phyloP scores from a whole-genome alignment of 805 yeast genomes.

The Ogataea dorogensis region DNA sequence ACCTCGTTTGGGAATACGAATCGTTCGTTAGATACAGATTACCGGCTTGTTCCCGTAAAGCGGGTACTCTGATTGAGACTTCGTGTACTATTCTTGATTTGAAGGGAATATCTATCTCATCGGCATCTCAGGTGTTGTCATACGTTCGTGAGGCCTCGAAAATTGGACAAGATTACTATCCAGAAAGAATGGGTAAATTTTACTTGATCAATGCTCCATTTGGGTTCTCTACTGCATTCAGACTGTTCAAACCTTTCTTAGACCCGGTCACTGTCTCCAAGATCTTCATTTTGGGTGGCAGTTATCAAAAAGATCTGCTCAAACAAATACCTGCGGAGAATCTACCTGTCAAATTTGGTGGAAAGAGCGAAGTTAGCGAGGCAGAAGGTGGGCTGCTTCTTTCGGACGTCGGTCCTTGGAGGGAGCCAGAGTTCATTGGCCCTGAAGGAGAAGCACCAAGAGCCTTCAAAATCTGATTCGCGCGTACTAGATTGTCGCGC shows the following conservation, averaged over 20 bases:
- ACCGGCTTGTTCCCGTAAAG: conserved; percentile 90
- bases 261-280: conserved; percentile 97
- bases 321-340: conserved; percentile 93
- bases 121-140: conserved; percentile 80
- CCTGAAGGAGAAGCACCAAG: conserved; percentile 94
- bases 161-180: conserved; percentile 96
- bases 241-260: conserved; percentile 85
- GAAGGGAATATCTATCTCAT: conserved; percentile 84
- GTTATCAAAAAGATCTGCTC: conserved; percentile 77
- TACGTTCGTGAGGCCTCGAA: conserved; percentile 91
- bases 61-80: conserved; percentile 80
- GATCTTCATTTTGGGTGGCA: conserved; percentile 80
- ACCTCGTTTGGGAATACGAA: conserved; percentile 97
- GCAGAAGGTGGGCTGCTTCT: conserved; percentile 79
- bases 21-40: conserved; percentile 78
- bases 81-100: conserved; percentile 94
- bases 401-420: conserved; percentile 97
- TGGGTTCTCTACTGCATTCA: conserved; percentile 93
- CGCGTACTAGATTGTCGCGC: not conserved
- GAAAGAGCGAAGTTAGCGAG: conserved; percentile 62
- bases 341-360: conserved; percentile 90
- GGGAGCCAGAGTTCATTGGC: conserved; percentile 82
- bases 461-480: conserved; percentile 33
- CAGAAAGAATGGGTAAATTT: conserved; percentile 98
- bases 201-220: conserved; percentile 95